Percentiles rank a stretch among this genome's conserved stretches.
Evolutionary conservation across 2,329 filamentous ascomycete genomes (phyloP).

Genomic region (Alternaria alternata): DNA sequence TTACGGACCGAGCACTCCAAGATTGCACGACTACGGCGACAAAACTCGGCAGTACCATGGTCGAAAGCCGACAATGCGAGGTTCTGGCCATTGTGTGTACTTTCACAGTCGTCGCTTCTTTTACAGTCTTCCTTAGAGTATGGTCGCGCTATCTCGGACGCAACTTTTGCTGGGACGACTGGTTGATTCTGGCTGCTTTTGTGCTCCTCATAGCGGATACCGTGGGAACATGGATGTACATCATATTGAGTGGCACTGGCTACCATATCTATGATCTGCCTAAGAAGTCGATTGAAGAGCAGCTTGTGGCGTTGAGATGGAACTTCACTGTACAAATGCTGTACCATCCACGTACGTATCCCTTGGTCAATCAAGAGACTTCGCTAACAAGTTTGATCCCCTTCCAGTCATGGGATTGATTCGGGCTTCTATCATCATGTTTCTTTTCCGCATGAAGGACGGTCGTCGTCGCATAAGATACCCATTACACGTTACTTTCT

Average conservation of each 20-base stretch:
- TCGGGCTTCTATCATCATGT: constrained; percentile 50
- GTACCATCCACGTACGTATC: constrained; percentile 42
- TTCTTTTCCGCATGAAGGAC: constrained; percentile 50
- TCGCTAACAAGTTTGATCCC: constrained; percentile 2
- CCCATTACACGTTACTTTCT: constrained; percentile 45
- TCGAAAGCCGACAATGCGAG: constrained; percentile 38
- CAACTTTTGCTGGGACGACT: constrained; percentile 47
- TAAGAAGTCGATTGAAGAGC: constrained; percentile 37
- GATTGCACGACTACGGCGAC: constrained; percentile 2
- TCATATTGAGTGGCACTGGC: constrained; percentile 44
- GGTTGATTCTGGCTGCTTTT: constrained; percentile 39
- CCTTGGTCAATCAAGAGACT: not conserved
- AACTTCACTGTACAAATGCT: constrained; percentile 50
- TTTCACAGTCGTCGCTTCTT: constrained; percentile 38
- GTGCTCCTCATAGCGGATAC: constrained; percentile 37
- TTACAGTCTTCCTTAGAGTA: constrained; percentile 38
- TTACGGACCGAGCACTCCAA: not conserved
- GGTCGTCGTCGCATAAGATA: constrained; percentile 37
- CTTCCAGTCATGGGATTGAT: constrained; percentile 43
- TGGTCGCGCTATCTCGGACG: constrained; percentile 41
- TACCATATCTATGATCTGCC: constrained; percentile 44
- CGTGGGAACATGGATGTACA: constrained; percentile 35
- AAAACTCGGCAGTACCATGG: constrained; percentile 22
- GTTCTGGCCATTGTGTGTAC: constrained; percentile 36
- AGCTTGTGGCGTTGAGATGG: constrained; percentile 41